Conservation (phyloP, 768 basidiomycete genomes). For the Leccinum sublutescens region DNA sequence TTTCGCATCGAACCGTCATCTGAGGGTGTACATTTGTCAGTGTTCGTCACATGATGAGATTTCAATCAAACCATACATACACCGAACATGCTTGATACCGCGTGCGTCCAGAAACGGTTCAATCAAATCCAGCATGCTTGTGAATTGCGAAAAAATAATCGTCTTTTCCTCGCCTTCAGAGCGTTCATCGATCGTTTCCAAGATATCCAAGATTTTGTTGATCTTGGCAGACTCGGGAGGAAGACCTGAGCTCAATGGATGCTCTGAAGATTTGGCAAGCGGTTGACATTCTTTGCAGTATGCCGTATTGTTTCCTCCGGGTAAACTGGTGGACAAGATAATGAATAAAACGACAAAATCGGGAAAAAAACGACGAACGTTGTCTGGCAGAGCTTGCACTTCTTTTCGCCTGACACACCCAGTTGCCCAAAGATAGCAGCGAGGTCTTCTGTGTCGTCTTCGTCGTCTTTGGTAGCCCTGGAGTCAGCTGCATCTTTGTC, state of each 20-base stretch:
- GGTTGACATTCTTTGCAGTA: slow-evolving; percentile 62
- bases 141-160: slow-evolving; percentile 95
- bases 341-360: not conserved
- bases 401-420: slow-evolving; percentile 54
- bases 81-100: slow-evolving; percentile 76
- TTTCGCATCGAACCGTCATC: slow-evolving; percentile 88
- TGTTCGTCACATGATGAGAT: not conserved
- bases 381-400: slow-evolving; percentile 76
- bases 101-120: slow-evolving; percentile 76
- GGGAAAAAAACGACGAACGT: slow-evolving; percentile 45
- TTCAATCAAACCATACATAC: slow-evolving; percentile 48
- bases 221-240: slow-evolving; percentile 86
- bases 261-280: slow-evolving; percentile 46
- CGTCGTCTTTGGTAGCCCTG: slow-evolving; percentile 49
- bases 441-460: slow-evolving; percentile 69
- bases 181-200: slow-evolving; percentile 60
- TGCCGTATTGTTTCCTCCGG: slow-evolving; percentile 28
- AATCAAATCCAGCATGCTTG: slow-evolving; percentile 81
- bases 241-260: slow-evolving; percentile 29
- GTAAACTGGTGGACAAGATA: slow-evolving; percentile 14
- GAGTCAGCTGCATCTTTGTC: slow-evolving; percentile 80
- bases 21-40: slow-evolving; percentile 33
- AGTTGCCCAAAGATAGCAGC: slow-evolving; percentile 70
- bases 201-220: slow-evolving; percentile 71
- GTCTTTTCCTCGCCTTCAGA: slow-evolving; percentile 77